phyloP scores from a whole-genome alignment of 148 eudicot genomes.

The Euryodendron excelsum region DNA sequence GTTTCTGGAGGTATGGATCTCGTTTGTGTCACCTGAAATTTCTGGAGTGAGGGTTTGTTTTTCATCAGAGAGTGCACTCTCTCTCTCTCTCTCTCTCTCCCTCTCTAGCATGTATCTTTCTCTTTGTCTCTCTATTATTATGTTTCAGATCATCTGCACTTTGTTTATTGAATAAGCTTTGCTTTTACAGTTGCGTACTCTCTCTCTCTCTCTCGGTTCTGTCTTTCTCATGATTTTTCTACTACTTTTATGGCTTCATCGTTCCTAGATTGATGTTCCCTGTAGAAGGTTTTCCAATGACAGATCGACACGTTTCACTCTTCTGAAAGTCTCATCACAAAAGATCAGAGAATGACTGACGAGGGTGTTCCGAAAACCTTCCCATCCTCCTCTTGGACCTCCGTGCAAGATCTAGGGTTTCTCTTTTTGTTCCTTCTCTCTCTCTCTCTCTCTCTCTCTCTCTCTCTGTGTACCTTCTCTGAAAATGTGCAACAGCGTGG shows the following conservation, averaged over 20 bases:
- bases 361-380: constrained; percentile 10
- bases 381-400: constrained; percentile 24
- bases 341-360: constrained; percentile 22
- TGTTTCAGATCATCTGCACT: too few species aligned
- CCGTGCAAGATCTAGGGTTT: constrained; percentile 39
- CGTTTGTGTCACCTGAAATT: neutral
- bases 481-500: neutral
- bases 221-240: neutral
- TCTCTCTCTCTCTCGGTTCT: neutral
- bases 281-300: constrained; percentile 14
- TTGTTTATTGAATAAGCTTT: neutral
- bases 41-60: too few species aligned
- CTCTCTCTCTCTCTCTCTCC: too few species aligned
- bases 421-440: neutral
- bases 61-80: too few species aligned
- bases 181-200: neutral
- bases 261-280: constrained; percentile 7
- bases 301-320: constrained; percentile 34
- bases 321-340: constrained; percentile 11
- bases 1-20: constrained; percentile 2
- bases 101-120: too few species aligned
- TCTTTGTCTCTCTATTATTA: too few species aligned
- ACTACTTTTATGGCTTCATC: neutral
- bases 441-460: neutral
- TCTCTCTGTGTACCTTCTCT: constrained; percentile 10